A percentile compares a stretch with the other conserved stretches of the same genome.
These are phyloP conservation scores for Closterium sp. DNA, from an alignment of 139 green algal species.

Conservation along the genomic window DNA sequence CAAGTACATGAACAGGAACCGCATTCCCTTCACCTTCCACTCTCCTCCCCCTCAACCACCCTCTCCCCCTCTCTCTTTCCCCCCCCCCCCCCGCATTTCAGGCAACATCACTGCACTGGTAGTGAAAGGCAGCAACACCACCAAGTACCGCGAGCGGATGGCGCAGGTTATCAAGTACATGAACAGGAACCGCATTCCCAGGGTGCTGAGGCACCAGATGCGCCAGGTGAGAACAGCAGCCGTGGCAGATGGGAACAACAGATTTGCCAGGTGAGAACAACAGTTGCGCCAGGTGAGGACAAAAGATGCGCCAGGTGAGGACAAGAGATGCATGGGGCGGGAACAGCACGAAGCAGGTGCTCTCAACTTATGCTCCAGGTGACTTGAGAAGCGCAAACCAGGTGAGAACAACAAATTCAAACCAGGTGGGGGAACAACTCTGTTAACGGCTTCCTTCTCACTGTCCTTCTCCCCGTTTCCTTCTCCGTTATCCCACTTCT, in stretches of 20 bases:
- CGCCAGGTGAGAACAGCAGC: constrained; percentile 11
- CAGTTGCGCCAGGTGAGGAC: too few species aligned
- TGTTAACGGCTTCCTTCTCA: neutral
- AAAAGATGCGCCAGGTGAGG: too few species aligned
- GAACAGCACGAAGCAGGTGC: too few species aligned
- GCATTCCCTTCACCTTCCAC: neutral
- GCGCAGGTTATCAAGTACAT: constrained; percentile 25
- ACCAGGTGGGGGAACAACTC: neutral
- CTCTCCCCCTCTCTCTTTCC: neutral
- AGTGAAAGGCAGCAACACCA: constrained; percentile 21
- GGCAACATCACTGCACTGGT: constrained; percentile 41
- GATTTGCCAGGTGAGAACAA: too few species aligned
- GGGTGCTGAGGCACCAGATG: constrained; percentile 23
- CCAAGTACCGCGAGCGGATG: constrained; percentile 20
- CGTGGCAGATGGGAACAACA: too few species aligned
- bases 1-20: too few species aligned
- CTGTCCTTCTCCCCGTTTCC: neutral
- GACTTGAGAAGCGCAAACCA: too few species aligned
- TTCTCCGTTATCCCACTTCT: neutral
- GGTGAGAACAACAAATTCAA: neutral
- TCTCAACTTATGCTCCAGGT: too few species aligned
- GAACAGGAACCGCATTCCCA: constrained; percentile 22
- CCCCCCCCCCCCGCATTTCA: neutral
- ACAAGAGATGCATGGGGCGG: too few species aligned
- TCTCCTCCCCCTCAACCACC: neutral